Evolutionary conservation across 345 rosid species (phyloP).

Genomic region (Citrus cavaleriei): DNA sequence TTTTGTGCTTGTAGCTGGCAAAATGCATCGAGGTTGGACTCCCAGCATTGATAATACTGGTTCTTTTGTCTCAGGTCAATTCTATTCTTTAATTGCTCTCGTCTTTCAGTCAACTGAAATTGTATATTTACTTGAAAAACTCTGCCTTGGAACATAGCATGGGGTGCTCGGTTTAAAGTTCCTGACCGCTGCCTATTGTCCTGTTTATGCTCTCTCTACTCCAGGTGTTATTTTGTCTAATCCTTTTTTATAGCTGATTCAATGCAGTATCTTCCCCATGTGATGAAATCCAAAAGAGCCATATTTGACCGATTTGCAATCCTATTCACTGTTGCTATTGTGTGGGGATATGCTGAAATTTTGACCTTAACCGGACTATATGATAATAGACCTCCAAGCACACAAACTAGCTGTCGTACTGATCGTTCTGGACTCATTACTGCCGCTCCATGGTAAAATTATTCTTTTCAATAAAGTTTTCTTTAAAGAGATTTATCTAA

Average conservation of each 20-base stretch:
- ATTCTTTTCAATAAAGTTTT: not conserved
- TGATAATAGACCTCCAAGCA: slow-evolving; percentile 41
- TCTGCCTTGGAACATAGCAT: not conserved
- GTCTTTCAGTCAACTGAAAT: not conserved
- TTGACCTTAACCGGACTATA: slow-evolving; percentile 83
- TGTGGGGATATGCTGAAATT: slow-evolving; percentile 77
- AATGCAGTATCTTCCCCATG: slow-evolving; percentile 64
- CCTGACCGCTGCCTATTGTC: not conserved
- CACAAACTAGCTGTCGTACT: slow-evolving; percentile 77
- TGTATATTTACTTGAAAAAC: not conserved
- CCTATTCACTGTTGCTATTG: slow-evolving; percentile 51
- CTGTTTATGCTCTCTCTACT: not conserved
- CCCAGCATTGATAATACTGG: slow-evolving; percentile 62
- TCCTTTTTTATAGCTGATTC: not conserved
- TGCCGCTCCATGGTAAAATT: slow-evolving; percentile 70
- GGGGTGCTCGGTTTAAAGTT: no score
- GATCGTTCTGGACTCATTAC: slow-evolving; percentile 84
- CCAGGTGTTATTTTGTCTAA: not conserved
- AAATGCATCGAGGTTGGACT: slow-evolving; percentile 81
- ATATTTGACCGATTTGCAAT: slow-evolving; percentile 52
- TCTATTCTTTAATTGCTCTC: slow-evolving; percentile 1
- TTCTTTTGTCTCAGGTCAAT: slow-evolving; percentile 73
- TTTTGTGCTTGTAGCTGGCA: slow-evolving; percentile 48
- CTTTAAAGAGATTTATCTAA: not conserved
- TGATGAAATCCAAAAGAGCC: slow-evolving; percentile 39